Conservation (phyloP, 2,329 filamentous ascomycete genomes). For the Colletotrichum sp. region DNA sequence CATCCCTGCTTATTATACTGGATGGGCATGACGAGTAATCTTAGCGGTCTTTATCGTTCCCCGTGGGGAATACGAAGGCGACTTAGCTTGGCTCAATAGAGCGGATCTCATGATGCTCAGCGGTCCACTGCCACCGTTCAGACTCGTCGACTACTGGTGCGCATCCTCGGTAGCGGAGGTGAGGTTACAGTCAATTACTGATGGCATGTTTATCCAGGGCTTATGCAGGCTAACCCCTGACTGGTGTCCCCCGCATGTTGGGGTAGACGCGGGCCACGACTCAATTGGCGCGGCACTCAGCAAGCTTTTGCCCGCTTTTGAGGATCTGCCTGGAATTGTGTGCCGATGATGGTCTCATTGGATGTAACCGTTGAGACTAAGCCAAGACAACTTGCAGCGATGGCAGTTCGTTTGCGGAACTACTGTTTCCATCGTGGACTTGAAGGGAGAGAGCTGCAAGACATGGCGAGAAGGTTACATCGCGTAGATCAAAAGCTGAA, state of each 20-base stretch:
- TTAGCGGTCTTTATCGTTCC: neutral
- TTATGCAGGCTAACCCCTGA: neutral
- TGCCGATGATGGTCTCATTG: neutral
- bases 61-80: neutral
- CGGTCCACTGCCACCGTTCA: neutral
- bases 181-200: conserved; percentile 2
- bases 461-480: neutral
- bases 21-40: neutral
- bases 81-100: neutral
- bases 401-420: neutral
- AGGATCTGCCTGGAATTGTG: neutral
- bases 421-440: neutral
- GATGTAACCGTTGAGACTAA: neutral
- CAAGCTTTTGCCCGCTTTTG: neutral
- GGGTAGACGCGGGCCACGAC: neutral
- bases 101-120: neutral
- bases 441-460: neutral
- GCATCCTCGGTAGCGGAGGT: conserved; percentile 1
- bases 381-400: neutral
- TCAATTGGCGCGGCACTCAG: conserved; percentile 5
- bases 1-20: neutral
- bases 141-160: conserved; percentile 2
- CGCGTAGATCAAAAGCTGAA: neutral
- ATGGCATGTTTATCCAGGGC: neutral
- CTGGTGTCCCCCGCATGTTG: neutral